Evolutionary conservation across 2,329 filamentous ascomycete species (phyloP).

Genomic region (Fusarium veterinarium): DNA sequence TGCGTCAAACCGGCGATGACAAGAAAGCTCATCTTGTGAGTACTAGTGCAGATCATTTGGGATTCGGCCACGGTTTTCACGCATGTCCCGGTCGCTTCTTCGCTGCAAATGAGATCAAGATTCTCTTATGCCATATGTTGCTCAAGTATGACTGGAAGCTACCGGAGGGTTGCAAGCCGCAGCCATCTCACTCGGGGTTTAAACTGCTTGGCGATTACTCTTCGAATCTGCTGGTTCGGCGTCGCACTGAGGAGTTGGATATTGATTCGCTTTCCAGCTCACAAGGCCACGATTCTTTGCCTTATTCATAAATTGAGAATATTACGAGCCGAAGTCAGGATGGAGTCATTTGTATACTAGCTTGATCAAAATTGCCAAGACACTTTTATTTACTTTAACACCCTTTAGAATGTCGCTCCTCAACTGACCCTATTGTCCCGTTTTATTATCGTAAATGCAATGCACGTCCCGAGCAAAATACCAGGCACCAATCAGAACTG

Average conservation of each 20-base stretch:
- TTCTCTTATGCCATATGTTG: slow-evolving; percentile 60
- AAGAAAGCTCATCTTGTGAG: slow-evolving; percentile 57
- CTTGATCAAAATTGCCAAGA: background rate
- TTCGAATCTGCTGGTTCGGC: background rate
- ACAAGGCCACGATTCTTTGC: accelerated
- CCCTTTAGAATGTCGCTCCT: background rate
- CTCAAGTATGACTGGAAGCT: slow-evolving; percentile 59
- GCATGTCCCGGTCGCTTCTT: slow-evolving; percentile 66
- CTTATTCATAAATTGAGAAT: background rate
- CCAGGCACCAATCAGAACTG: background rate
- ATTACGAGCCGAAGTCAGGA: accelerated
- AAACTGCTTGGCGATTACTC: background rate
- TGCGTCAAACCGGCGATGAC: slow-evolving; percentile 50
- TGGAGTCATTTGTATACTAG: too few relatives aligned
- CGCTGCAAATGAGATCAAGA: slow-evolving; percentile 64
- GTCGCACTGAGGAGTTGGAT: background rate
- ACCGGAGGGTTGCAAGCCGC: background rate
- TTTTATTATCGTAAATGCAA: background rate
- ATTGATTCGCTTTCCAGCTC: background rate
- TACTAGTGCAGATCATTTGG: slow-evolving; percentile 59
- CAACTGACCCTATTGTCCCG: background rate
- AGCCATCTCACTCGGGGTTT: accelerated
- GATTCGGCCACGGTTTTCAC: slow-evolving; percentile 67
- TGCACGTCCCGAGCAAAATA: background rate
- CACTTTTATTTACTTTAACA: too few relatives aligned